Evolutionary conservation across 768 basidiomycete species (phyloP).

Genomic region (Suillus alpinus): DNA sequence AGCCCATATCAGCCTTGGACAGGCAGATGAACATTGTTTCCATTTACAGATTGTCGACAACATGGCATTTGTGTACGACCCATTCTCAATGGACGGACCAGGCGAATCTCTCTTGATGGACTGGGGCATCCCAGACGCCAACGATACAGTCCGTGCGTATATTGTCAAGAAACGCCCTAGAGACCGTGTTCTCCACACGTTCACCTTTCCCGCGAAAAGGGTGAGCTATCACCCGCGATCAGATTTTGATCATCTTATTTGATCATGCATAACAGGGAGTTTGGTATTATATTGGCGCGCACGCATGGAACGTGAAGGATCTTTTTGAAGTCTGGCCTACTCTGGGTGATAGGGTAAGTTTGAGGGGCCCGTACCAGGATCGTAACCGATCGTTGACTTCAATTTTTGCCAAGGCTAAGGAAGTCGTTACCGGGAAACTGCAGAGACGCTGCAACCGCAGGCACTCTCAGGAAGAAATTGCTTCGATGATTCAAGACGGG

Average conservation of each 20-base stretch:
- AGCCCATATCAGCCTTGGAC: slow-evolving; percentile 29
- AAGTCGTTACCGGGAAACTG: slow-evolving; percentile 34
- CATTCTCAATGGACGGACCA: slow-evolving; percentile 50
- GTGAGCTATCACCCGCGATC: slow-evolving; percentile 26
- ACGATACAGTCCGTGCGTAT: slow-evolving; percentile 32
- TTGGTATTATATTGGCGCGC: slow-evolving; percentile 54
- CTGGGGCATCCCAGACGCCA: slow-evolving; percentile 42
- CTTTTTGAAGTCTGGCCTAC: slow-evolving; percentile 37
- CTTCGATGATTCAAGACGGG: slow-evolving; percentile 36
- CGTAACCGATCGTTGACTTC: slow-evolving; percentile 1
- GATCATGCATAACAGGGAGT: slow-evolving; percentile 28
- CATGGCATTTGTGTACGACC: slow-evolving; percentile 54
- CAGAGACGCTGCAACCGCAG: slow-evolving; percentile 33
- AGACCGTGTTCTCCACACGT: slow-evolving; percentile 44
- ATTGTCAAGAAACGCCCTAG: slow-evolving; percentile 24
- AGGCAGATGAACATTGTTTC: slow-evolving; percentile 39
- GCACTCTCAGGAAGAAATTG: slow-evolving; percentile 34
- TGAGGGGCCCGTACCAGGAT: slow-evolving; percentile 4
- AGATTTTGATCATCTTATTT: slow-evolving; percentile 8
- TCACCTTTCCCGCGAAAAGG: slow-evolving; percentile 45
- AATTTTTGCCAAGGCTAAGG: slow-evolving; percentile 26
- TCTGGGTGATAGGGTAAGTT: slow-evolving; percentile 34
- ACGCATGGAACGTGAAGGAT: slow-evolving; percentile 38
- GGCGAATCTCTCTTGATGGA: slow-evolving; percentile 47
- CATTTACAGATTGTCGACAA: slow-evolving; percentile 37